Conservation (phyloP, 768 basidiomycete species). For the Auriscalpium vulgare region DNA sequence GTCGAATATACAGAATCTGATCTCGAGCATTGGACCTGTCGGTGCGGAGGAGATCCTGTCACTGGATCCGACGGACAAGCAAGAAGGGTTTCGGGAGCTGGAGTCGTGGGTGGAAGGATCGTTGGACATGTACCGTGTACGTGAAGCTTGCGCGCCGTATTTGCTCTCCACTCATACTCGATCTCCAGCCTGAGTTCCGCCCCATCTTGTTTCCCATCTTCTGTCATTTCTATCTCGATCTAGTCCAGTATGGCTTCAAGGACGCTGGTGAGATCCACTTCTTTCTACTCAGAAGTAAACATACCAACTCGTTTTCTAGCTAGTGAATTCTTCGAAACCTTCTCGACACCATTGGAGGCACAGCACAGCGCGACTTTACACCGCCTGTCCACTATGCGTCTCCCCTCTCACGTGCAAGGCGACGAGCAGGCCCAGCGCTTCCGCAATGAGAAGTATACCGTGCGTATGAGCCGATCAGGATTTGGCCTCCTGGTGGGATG, state of each 20-base stretch:
- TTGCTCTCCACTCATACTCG: constrained; percentile 2
- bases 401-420: constrained; percentile 77
- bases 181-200: constrained; percentile 76
- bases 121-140: constrained; percentile 82
- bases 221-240: constrained; percentile 93
- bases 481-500: constrained; percentile 91
- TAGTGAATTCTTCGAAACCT: constrained; percentile 62
- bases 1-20: constrained; percentile 64
- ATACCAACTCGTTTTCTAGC: constrained; percentile 34
- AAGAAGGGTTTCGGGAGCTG: constrained; percentile 78
- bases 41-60: constrained; percentile 79
- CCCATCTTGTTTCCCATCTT: constrained; percentile 95
- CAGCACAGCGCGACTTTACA: constrained; percentile 65
- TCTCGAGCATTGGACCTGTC: constrained; percentile 68
- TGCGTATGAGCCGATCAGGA: constrained; percentile 86
- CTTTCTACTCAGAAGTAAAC: neutral
- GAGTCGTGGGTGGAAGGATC: constrained; percentile 89
- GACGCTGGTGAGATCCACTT: constrained; percentile 62
- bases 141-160: constrained; percentile 16
- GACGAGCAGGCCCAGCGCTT: constrained; percentile 81
- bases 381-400: constrained; percentile 70
- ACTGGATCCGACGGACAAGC: constrained; percentile 76
- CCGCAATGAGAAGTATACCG: constrained; percentile 81
- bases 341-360: constrained; percentile 58
- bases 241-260: constrained; percentile 84